Base-by-base conservation (phyloP, 495 filamentous ascomycete species). In the Staphylotrichum longicolle region DNA sequence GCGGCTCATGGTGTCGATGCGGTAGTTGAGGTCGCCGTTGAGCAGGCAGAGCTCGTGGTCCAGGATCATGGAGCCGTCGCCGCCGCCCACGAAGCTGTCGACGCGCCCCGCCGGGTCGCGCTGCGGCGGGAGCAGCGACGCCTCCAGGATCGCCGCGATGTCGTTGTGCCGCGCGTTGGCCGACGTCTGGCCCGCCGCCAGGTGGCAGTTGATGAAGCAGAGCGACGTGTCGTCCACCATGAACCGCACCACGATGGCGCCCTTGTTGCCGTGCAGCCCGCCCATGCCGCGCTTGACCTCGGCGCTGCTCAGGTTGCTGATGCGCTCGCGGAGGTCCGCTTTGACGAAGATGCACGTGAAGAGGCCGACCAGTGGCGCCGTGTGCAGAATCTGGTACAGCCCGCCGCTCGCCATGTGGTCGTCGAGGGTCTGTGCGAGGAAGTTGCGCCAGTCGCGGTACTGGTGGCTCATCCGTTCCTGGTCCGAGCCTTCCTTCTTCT, bases 11-110 rank as follows among this genome's bases (percentile, higher is more conserved):
- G 91, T 88, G 72, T 98, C 94, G 68, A 98, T 98, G 45, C 94
- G 92, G 75, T 98, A 98, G 72, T 98, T 98, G 47, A 98, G 84
- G 70, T 98, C 94, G 15, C 94, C 94, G 70, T 98, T 97, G 20
- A 97, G 75, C 54, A 98, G 86, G 68, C 94, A 98, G 20, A 98
- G 87, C 72, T 98, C 94, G 67, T 98, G 93, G 66, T 98, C 94
- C 54, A 97, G 83, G 53, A 98, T 89, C 92, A 98, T 95, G 30
- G 87, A 88, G 9, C 94, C 94, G 68, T 98, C 94, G 14, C 94
- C 94, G 40, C 94, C 94, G 33, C 90, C 88, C 11, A 91, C 84
- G 69, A 88, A 98, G 63, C 87, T 88, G 70, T 96, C 86, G 35
- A 86, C 78, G 14, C 88, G 85, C 8, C 80, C 72, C 0, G 70